These are phyloP conservation scores for Mallotus repandus DNA, from an alignment of 441 rosid species.

Conservation along the genomic window DNA sequence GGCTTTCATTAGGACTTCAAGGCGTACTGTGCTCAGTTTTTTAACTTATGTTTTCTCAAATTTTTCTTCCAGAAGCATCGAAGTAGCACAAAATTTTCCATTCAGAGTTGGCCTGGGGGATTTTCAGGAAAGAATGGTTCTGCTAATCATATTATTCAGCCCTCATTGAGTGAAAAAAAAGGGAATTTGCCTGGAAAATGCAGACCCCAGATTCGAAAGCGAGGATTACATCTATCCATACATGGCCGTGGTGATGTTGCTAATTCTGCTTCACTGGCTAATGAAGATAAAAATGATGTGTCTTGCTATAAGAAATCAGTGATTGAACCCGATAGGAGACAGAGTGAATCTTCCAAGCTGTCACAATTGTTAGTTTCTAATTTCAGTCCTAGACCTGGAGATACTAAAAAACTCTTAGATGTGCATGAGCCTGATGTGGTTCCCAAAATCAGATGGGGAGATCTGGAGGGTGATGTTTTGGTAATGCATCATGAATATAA, in stretches of 20 bases:
- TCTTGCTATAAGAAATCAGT: conserved; percentile 24
- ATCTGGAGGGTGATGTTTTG: conserved; percentile 52
- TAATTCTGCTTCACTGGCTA: conserved; percentile 26
- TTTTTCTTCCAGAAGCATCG: conserved; percentile 48
- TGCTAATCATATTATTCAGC: conserved; percentile 28
- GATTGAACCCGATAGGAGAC: conserved; percentile 33
- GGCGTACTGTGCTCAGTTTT: conserved; percentile 1
- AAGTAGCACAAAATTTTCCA: conserved; percentile 49
- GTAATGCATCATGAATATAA: conserved; percentile 32
- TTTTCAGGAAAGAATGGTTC: conserved; percentile 45
- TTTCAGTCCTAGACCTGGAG: conserved; percentile 28
- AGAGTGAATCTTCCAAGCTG: conserved; percentile 18
- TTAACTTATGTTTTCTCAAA: background rate
- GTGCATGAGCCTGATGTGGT: conserved; percentile 30
- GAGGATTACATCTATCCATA: conserved; percentile 21
- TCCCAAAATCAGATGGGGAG: conserved; percentile 66
- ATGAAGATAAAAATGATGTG: conserved; percentile 25
- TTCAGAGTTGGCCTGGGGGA: conserved; percentile 51
- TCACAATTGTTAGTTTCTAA: conserved; percentile 21
- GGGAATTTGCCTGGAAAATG: conserved; percentile 33
- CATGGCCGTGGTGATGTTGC: conserved; percentile 23
- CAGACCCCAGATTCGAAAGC: conserved; percentile 31
- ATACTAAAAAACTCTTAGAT: conserved; percentile 20
- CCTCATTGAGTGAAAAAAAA: conserved; percentile 28
- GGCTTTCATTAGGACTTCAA: background rate